Evolutionary conservation across 805 yeast genomes (phyloP), one percentile per base, ranked within the genome.

Genomic region (Vanderwaltozyma yarrowii): DNA sequence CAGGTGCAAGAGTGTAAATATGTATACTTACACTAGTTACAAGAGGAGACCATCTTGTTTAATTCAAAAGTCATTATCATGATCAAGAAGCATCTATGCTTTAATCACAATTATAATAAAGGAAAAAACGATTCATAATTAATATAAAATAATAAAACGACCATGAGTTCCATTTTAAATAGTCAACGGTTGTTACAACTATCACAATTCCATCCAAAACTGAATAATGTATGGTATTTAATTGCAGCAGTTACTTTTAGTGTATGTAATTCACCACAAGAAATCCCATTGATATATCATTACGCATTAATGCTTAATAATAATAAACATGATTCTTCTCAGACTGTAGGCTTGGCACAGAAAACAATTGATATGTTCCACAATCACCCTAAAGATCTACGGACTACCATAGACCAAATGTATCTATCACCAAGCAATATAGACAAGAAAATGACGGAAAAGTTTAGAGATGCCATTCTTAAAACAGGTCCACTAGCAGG

Each of bases 401-500:
- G 16, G 9, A 18, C 27, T 21, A 23, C 31, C 3, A 46, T 49
- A 21, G 51, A 54, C 34, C 45, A 50, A 13, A 30, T 43, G 14
- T 58, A 56, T 36, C 16, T 29, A 2, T 35, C 21, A 15, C 49
- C 48, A 33, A 21, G 49, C 34, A 29, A 64, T 50, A 32, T 44
- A 37, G 45, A 44, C 39, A 30, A 43, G 20, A 35, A 42, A 17
- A 27, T 71, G 6, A 67, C 88, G 0, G 65, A 66, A 30, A 73
- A 80, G 46, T 64, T 81, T 37, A 66, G 94, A 42, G 96, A 88
- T 51, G 78, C 87, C 8, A 62, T 88, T 3, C 62, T 88, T 51
- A 88, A 87, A 52, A 69, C 85, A 3, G 71, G 81, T 0, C 94
- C 95, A 0, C 62, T 88, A 33, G 74, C 78, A 13, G 96, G 96